A percentile compares a stretch with the other conserved stretches of the same genome.
These are phyloP conservation scores for Mariannaea elegans DNA, from an alignment of 2,329 filamentous ascomycete species.

Conservation along the genomic window DNA sequence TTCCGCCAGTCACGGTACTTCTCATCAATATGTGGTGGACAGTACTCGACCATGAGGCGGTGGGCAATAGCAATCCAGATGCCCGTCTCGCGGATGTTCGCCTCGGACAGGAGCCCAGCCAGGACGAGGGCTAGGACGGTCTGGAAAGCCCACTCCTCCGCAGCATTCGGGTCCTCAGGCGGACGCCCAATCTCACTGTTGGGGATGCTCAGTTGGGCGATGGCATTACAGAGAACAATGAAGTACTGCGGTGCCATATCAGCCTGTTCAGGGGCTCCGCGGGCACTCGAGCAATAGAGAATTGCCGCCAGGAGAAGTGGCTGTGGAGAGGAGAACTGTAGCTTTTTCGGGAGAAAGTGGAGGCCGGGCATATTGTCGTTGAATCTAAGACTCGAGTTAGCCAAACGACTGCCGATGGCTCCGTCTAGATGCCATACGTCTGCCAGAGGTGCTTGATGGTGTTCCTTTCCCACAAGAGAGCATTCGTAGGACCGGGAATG, in stretches of 20 bases:
- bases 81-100: constrained; percentile 52
- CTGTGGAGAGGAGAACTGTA: constrained; percentile 52
- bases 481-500: background rate
- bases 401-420: background rate
- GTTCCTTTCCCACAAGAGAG: constrained; percentile 1
- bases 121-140: constrained; percentile 53
- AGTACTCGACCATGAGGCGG: constrained; percentile 51
- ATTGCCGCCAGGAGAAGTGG: constrained; percentile 55
- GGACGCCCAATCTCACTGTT: constrained; percentile 39
- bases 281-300: constrained; percentile 52
- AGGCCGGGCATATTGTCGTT: constrained; percentile 55
- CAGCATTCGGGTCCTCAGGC: constrained; percentile 28
- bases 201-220: constrained; percentile 52
- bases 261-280: constrained; percentile 45
- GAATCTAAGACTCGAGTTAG: constrained; percentile 42
- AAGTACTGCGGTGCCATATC: constrained; percentile 50
- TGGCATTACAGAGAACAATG: constrained; percentile 48
- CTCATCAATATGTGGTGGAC: constrained; percentile 49
- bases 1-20: constrained; percentile 51
- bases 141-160: constrained; percentile 53
- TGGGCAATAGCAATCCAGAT: constrained; percentile 56
- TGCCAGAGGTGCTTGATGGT: constrained; percentile 14
- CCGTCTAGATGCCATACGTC: background rate
- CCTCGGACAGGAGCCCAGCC: constrained; percentile 52
- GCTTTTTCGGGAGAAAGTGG: constrained; percentile 54